Conservation (phyloP, 163 green algal genomes). For the Scenedesmus sp. region DNA sequence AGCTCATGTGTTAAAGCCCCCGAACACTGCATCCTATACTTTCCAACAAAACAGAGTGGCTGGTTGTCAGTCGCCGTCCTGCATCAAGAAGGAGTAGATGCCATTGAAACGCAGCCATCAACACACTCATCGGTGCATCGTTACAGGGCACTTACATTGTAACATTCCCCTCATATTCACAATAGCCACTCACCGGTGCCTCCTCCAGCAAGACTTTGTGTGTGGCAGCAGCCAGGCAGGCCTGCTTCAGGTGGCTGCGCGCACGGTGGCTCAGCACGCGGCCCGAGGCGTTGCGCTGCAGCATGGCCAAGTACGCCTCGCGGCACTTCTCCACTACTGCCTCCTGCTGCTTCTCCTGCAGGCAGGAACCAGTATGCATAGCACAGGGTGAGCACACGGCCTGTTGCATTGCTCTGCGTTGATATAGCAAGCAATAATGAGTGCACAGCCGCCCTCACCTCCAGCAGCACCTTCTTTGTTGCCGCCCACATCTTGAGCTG, state of each 20-base stretch:
- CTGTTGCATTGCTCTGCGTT: background rate
- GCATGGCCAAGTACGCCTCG: slow-evolving; percentile 8
- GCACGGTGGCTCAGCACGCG: slow-evolving; percentile 20
- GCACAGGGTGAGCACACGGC: background rate
- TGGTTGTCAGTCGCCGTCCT: too few species aligned
- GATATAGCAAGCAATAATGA: background rate
- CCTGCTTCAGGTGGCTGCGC: slow-evolving; percentile 42
- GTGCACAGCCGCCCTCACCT: background rate
- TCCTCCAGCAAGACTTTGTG: slow-evolving; percentile 19
- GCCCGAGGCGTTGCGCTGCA: slow-evolving; percentile 9
- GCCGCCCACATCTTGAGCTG: background rate
- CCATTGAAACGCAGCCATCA: too few species aligned
- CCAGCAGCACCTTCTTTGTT: background rate
- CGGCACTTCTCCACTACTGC: slow-evolving; percentile 16
- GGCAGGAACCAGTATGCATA: background rate
- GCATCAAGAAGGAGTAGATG: too few species aligned
- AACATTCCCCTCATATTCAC: too few species aligned
- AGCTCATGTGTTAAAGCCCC: too few species aligned
- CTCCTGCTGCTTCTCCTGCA: slow-evolving; percentile 13
- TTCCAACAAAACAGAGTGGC: too few species aligned
- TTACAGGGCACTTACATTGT: too few species aligned
- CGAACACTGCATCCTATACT: too few species aligned
- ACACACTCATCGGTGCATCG: too few species aligned
- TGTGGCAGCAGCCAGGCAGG: slow-evolving; percentile 49
- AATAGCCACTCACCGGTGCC: background rate